Percentiles rank a stretch among this genome's conserved stretches.
phyloP scores from a whole-genome alignment of 257 asterid species.

The Solanum pennellii region DNA sequence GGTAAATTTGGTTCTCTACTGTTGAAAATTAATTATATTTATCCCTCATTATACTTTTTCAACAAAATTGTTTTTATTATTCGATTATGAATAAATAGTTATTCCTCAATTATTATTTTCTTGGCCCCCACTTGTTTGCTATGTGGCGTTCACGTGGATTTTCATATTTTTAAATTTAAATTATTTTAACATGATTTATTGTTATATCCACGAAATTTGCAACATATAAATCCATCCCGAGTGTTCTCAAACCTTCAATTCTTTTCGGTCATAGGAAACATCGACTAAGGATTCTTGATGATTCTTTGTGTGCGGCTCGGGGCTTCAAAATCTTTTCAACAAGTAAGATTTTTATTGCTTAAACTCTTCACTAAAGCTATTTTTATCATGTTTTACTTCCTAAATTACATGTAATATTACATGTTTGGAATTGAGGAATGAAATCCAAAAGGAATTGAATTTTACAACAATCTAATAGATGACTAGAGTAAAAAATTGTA shows the following conservation, averaged over 20 bases:
- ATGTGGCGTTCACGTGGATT: background rate
- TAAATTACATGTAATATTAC: background rate
- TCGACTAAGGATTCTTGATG: background rate
- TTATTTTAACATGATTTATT: background rate
- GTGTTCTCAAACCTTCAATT: background rate
- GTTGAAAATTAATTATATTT: background rate
- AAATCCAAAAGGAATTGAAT: constrained; percentile 50
- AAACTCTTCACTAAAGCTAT: background rate
- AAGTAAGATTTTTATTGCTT: background rate
- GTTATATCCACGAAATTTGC: background rate
- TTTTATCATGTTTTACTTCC: background rate
- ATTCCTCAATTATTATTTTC: background rate
- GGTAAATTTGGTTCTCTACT: background rate
- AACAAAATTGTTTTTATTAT: background rate
- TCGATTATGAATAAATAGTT: background rate
- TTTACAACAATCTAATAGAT: constrained; percentile 59
- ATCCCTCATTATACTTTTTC: background rate
- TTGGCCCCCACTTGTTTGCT: background rate
- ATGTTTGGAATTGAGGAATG: constrained; percentile 45
- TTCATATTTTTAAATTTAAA: background rate
- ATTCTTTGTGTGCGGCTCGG: background rate
- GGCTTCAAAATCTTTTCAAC: background rate
- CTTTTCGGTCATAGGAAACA: background rate
- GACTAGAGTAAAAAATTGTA: constrained; percentile 39
- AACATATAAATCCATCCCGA: background rate